Base-by-base conservation (phyloP, 768 basidiomycete species). In the Mycena rebaudengoi region DNA sequence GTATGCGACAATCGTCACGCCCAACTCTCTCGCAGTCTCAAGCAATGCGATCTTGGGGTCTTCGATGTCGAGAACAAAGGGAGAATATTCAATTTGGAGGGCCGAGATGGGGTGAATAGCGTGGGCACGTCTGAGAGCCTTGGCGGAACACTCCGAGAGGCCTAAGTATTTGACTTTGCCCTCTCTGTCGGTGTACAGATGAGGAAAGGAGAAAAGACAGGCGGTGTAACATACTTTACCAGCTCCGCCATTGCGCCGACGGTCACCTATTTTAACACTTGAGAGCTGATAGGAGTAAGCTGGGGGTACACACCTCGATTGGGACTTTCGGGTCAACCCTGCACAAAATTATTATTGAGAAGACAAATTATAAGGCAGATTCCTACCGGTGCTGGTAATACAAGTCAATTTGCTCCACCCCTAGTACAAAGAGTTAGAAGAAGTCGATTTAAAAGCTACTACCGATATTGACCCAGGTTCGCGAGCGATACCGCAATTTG, bases 151-250 rank as follows among this genome's bases (percentile, higher is more conserved):
- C 62, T 88, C 86, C 6, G 83, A 87, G 18, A 87, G 73, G 3
- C 86, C 85, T 26, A 87, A 74, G 66, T 85, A 82, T 55, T 80
- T 82, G 51, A 85, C 77, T 63, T 82, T 80, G 10, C 81, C 75
- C 65, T 78, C 52, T 71, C 80, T 74, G 67, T 60, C 73, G 72
- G 45, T 21, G 21, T 32, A 7, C 14, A n/a, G 10, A 32, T 64
- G 29, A 45, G 54, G n/a, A 29, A 20, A 48, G 46, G 32, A 13
- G 35, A 32, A 29, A n/a, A 71, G 60, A 4, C 67, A 66, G 29
- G 72, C 14, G 69, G 72, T 2, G 49, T 52, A 23, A 68, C 69
- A 16, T 66, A 78, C 72, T 78, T 79, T 48, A 80, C 76, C 14
- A 75, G 71, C 46, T 80, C 73, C 14, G 75, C 74, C 73, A 80